Evolutionary conservation across 495 filamentous ascomycete genomes (phyloP), one percentile per base, ranked within the genome.

Genomic region (Aspergillus bertholletiae): DNA sequence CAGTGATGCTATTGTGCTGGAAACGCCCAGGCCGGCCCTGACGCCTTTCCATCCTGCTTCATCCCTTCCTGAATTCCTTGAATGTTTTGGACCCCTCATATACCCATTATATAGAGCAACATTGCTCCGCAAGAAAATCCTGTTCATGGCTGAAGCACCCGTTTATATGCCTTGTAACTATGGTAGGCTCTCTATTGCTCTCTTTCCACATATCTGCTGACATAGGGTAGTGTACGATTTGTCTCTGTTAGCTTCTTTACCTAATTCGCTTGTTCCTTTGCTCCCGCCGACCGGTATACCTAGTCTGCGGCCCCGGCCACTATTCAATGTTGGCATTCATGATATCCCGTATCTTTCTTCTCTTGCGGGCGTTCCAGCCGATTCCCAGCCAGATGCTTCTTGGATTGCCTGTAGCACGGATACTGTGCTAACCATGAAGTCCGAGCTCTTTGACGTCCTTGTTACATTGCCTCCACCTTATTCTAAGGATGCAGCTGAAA

Each of bases 331-430:
- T 46, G 94, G 94, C 48, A 83, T 97, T 15, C 90, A 96, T 66
- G 94, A 98, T 64, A 96, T 98, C 54, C 84, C 89, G 2, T 84
- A 86, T 53, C 81, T 94, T 7, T 77, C 86, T 35, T 69, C 69
- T 18, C 72, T 70, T 54, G 59, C 67, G n/a, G 53, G 57, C 7
- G 30, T 45, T 27, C 56, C 59, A 6, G 22, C 68, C 12, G 56
- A 59, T 17, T 71, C 77, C 12, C 86, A 85, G 32, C 65, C 71
- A 21, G 79, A 81, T 11, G 76, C 82, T 1, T 85, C 89, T 12
- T 97, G 92, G 92, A 82, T 96, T 43, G 94, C 94, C 1, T 97
- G 92, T 68, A 94, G 92, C 27, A 97, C 94, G 21, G 94, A 98
- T 67, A 91, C 85, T 62, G 88, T 98, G 49, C 79, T 98, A 32